A percentile compares a stretch with the other conserved stretches of the same genome.
Evolutionary conservation across 805 yeast species (phyloP).

Genomic region (Wickerhamomyces sydowiorum): DNA sequence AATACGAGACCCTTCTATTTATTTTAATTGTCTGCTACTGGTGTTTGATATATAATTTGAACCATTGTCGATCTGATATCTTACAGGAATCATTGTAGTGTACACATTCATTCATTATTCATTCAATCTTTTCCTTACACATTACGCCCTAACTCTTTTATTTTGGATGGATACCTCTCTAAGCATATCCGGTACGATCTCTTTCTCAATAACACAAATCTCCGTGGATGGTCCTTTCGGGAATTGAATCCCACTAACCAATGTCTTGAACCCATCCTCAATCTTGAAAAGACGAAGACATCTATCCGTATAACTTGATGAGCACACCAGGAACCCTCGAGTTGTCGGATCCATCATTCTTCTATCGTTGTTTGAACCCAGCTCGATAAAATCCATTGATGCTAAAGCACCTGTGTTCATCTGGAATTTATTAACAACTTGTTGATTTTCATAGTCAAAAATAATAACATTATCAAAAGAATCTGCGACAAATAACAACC

Average conservation of each 20-base stretch:
- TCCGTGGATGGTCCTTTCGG: constrained; percentile 4
- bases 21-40: not conserved
- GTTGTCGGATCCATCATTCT: not conserved
- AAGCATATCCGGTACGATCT: not conserved
- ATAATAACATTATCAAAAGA: constrained; percentile 16
- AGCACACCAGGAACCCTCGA: constrained; percentile 5
- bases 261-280: constrained; percentile 9
- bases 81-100: too few species aligned
- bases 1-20: too few species aligned
- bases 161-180: not conserved
- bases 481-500: constrained; percentile 12
- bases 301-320: constrained; percentile 10
- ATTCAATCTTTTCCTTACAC: not conserved
- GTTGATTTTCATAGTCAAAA: constrained; percentile 6
- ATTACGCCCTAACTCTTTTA: not conserved
- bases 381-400: constrained; percentile 2
- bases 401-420: constrained; percentile 20
- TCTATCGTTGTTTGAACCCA: not conserved
- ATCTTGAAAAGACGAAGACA: constrained; percentile 7
- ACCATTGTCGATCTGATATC: too few species aligned
- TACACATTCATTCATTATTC: too few species aligned
- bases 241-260: constrained; percentile 3
- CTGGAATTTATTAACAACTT: constrained; percentile 8
- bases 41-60: too few species aligned
- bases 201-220: constrained; percentile 4